phyloP scores from a whole-genome alignment of 2,329 filamentous ascomycete species.

The Clarireedia paspali region DNA sequence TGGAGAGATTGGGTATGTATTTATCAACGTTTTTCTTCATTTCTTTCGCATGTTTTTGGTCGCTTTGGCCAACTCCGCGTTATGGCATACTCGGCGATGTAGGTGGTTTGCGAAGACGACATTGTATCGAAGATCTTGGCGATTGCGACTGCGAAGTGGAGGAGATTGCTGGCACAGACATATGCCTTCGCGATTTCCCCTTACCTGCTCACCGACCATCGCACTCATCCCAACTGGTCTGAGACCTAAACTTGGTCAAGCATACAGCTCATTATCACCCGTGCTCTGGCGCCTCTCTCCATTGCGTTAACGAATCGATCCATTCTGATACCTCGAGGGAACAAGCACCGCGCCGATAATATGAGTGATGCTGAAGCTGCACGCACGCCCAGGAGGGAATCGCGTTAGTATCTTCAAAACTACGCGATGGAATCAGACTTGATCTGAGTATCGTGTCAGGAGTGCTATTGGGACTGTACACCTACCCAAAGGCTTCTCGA shows the following conservation, averaged over 20 bases:
- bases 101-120: background rate
- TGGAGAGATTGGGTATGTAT: slow-evolving; percentile 94
- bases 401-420: too few species aligned
- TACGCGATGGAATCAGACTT: too few species aligned
- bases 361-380: background rate
- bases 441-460: too few species aligned
- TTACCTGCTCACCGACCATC: background rate
- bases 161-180: background rate
- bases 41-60: background rate
- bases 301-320: background rate
- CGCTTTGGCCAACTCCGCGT: background rate
- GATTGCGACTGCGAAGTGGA: background rate
- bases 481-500: too few species aligned
- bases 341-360: background rate
- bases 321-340: background rate
- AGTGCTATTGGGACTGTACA: too few species aligned
- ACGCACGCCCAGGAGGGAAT: background rate
- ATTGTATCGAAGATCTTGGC: background rate
- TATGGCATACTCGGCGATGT: background rate
- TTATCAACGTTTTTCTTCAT: slow-evolving; percentile 27
- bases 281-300: background rate
- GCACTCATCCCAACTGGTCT: too few species aligned
- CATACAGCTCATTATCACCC: background rate
- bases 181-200: background rate
- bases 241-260: background rate